A percentile compares a stretch with the other conserved stretches of the same genome.
Conservation (phyloP, 768 basidiomycete species). For the Pholiota conissans region DNA sequence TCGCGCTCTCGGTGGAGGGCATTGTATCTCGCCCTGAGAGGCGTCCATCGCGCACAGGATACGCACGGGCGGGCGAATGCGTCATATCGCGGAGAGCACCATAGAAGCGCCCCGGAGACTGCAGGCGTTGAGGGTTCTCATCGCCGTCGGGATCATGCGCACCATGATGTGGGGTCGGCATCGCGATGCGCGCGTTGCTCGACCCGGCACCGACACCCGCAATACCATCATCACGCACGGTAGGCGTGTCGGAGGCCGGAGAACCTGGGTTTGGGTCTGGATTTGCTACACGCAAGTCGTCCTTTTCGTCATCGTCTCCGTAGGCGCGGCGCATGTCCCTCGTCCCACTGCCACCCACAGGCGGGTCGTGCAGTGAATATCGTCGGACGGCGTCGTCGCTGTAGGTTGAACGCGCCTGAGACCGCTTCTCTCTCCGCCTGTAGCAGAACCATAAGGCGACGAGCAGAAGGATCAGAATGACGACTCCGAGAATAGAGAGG, state of each 20-base stretch:
- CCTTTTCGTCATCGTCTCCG: not conserved
- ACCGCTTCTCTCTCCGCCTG: not conserved
- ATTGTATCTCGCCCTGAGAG: not conserved
- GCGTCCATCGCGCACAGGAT: conserved; percentile 2
- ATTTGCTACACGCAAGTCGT: not conserved
- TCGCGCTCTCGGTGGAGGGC: not conserved
- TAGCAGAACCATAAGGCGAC: not conserved
- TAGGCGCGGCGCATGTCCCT: not conserved
- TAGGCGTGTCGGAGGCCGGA: not conserved
- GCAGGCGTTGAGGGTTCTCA: not conserved
- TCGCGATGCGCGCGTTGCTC: not conserved
- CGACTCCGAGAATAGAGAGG: not conserved
- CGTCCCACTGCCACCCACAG: not conserved
- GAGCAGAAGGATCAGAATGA: not conserved
- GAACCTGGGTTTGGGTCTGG: not conserved
- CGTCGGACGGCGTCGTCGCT: not conserved
- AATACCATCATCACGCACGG: not conserved
- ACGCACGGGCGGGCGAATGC: conserved; percentile 2
- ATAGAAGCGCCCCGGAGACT: not conserved
- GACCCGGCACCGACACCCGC: not conserved
- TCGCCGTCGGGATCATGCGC: not conserved
- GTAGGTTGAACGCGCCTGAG: not conserved
- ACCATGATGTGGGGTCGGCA: not conserved
- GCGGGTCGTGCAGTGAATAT: not conserved
- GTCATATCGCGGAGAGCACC: conserved; percentile 3